A percentile compares a stretch with the other conserved stretches of the same genome.
Evolutionary conservation across 805 yeast species (phyloP).

Genomic region (Tetrapisispora pingtungensis): DNA sequence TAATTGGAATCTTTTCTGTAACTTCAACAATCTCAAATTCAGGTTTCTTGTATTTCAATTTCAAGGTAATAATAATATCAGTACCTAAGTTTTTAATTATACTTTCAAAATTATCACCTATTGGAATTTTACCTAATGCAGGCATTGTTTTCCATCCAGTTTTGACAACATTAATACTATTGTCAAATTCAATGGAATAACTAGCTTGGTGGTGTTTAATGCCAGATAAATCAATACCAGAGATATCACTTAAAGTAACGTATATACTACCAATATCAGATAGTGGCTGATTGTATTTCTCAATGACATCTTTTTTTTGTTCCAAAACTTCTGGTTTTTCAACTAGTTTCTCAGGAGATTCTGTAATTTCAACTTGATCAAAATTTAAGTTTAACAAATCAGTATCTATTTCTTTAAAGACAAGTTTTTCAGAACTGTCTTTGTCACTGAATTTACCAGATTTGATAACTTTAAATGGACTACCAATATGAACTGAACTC

Average conservation of each 20-base stretch:
- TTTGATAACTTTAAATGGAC: conserved; percentile 22
- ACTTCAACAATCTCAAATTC: conserved; percentile 48
- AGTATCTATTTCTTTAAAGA: background rate
- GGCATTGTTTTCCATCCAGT: conserved; percentile 40
- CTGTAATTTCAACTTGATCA: background rate
- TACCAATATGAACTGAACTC: conserved; percentile 12
- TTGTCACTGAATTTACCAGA: background rate
- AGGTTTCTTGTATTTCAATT: conserved; percentile 44
- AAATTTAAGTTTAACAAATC: background rate
- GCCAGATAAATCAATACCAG: conserved; percentile 40
- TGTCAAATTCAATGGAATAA: conserved; percentile 35
- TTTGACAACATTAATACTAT: conserved; percentile 20
- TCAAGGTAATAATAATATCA: conserved; percentile 65
- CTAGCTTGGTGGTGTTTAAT: conserved; percentile 36
- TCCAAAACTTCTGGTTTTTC: background rate
- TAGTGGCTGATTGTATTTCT: background rate
- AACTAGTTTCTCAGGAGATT: background rate
- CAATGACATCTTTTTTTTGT: background rate
- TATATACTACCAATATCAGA: conserved; percentile 42
- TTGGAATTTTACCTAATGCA: conserved; percentile 23
- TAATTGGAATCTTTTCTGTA: conserved; percentile 43
- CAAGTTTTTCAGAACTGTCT: background rate
- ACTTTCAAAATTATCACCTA: conserved; percentile 70
- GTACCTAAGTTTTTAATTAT: conserved; percentile 28
- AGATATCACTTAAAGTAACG: conserved; percentile 38